Conservation (phyloP, 2,329 filamentous ascomycete genomes). For the Lecanicillium sp. region DNA sequence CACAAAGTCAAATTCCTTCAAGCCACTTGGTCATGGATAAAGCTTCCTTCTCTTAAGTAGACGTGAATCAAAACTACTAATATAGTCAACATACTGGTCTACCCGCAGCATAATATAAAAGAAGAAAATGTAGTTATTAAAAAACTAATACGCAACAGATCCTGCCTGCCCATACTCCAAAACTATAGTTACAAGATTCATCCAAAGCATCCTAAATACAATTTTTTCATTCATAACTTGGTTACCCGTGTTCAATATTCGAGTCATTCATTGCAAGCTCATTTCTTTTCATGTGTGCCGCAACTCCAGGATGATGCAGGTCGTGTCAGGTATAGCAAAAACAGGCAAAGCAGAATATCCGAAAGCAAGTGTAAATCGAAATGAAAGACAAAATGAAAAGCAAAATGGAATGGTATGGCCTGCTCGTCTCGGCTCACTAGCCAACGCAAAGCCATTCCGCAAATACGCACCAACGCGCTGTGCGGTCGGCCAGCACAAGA, state of each 20-base stretch:
- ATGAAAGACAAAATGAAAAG: neutral
- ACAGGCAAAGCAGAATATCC: neutral
- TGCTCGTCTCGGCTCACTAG: slow-evolving; percentile 13
- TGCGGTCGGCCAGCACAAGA: slow-evolving; percentile 75
- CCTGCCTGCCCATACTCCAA: slow-evolving; percentile 6
- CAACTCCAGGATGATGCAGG: slow-evolving; percentile 12
- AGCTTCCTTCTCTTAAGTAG: no score
- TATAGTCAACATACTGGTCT: no score
- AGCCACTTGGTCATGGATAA: no score
- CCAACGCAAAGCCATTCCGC: slow-evolving; percentile 69
- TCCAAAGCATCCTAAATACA: slow-evolving; percentile 10
- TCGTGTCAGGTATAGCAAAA: slow-evolving; percentile 9
- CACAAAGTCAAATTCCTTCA: no score
- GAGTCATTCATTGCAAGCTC: slow-evolving; percentile 7
- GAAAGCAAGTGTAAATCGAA: neutral
- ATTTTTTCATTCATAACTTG: neutral
- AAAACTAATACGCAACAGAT: slow-evolving; percentile 3
- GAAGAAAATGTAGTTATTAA: neutral
- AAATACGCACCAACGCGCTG: slow-evolving; percentile 87
- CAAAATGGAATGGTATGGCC: neutral
- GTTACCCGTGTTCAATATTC: neutral
- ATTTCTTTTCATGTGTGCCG: neutral
- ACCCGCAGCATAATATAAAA: no score
- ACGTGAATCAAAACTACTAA: no score
- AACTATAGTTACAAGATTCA: slow-evolving; percentile 13